These are phyloP conservation scores for Penicillium polonicum DNA, from an alignment of 2,329 filamentous ascomycete genomes.

Conservation along the genomic window DNA sequence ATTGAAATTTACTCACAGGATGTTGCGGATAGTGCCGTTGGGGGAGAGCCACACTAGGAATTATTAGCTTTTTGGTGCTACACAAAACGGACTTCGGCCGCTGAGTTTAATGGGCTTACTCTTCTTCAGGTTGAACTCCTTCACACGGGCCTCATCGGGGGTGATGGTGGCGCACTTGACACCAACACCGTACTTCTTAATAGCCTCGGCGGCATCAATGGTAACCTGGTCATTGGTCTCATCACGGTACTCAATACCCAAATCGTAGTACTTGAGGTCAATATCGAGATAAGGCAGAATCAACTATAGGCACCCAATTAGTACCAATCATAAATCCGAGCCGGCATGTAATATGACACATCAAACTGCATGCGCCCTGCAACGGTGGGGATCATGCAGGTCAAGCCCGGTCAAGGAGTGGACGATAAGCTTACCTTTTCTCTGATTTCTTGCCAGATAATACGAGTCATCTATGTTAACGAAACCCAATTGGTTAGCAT, in stretches of 20 bases:
- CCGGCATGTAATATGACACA: constrained; percentile 5
- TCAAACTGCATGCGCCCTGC: constrained; percentile 18
- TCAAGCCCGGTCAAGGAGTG: constrained; percentile 8
- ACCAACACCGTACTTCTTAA: constrained; percentile 98
- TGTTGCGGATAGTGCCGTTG: constrained; percentile 79
- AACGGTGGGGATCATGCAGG: constrained; percentile 19
- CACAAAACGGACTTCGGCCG: not conserved
- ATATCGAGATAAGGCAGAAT: constrained; percentile 94
- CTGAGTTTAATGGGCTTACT: constrained; percentile 63
- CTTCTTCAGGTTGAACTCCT: constrained; percentile 99
- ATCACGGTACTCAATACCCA: constrained; percentile 92
- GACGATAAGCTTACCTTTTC: constrained; percentile 63
- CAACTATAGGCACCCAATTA: constrained; percentile 54
- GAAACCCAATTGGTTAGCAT: constrained; percentile 22
- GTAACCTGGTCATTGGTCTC: constrained; percentile 96
- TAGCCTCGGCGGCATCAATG: constrained; percentile 89
- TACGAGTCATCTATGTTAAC: constrained; percentile 77
- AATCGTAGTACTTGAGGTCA: constrained; percentile 96
- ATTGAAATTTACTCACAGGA: constrained; percentile 48
- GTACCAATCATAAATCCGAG: constrained; percentile 6
- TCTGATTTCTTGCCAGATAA: constrained; percentile 99
- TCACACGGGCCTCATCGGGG: constrained; percentile 89
- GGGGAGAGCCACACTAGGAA: constrained; percentile 89
- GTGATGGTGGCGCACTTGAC: constrained; percentile 99
- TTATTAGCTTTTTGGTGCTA: constrained; percentile 14